Evolutionary conservation across 2,329 filamentous ascomycete species (phyloP), one percentile per base, ranked within the genome.

Genomic region (Parastagonospora nodorum): DNA sequence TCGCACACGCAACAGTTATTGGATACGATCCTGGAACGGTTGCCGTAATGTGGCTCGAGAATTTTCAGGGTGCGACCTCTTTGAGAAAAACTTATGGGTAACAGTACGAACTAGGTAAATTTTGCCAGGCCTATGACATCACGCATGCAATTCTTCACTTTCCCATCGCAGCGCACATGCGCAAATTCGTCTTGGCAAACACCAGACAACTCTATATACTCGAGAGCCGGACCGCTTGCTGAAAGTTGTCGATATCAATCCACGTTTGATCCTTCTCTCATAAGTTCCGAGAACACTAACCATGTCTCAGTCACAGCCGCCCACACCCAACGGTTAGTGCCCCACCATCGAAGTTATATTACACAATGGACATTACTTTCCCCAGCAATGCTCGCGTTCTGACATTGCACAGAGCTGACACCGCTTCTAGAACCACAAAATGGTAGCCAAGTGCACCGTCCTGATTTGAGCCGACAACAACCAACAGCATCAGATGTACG

Each of bases 51-150:
- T 24, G 19, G 19, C 37, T 40, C 37, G 37, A 24, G 16, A 40
- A 27, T 28, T 27, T 24, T 5, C 19, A 24, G 19, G 19, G 19
- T 24, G 19, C 19, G 19, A 24, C 19, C 19, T 24, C 19, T 24
- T 24, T 24, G 5, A 24, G 19, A 24, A 24, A 24, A 24, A 24
- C 19, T 24, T 43, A 31, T 16, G 46, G 40, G 32, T 29, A 28
- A 31, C 8, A 49, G 45, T 42, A 39, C 49, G 4, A 38, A 50
- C 41, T 47, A 47, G 45, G 54, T 39, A 58, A 60, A 57, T 16
- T 42, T 53, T 59, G 19, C 50, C 44, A 39, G 42, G 38, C 15
- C 43, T 28, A 57, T 65, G 58, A 65, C 58, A 56, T 63, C 52
- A 45, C 44, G 24, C 43, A 65, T 63, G 51, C 53, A 58, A 62